These are phyloP conservation scores for Monotropa hypopitys DNA, from an alignment of 179 eudicot species.

Conservation along the genomic window DNA sequence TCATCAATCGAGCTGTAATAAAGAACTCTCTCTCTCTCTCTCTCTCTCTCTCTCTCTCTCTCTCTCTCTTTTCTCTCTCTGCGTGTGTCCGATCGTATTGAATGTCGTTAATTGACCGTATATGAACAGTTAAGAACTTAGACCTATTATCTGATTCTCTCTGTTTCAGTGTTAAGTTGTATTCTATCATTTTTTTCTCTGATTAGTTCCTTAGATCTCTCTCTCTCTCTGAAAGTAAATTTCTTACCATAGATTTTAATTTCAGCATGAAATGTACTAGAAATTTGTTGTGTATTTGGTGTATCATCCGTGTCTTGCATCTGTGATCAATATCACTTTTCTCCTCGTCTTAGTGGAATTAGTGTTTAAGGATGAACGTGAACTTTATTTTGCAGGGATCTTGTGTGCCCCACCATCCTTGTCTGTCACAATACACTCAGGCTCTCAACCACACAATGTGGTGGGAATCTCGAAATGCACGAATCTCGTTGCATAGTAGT, in stretches of 20 bases:
- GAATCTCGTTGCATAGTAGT: background rate
- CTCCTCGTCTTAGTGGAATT: background rate
- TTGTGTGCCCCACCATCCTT: background rate
- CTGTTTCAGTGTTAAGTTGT: background rate
- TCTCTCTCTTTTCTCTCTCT: background rate
- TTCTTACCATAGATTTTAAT: background rate
- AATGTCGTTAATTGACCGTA: background rate
- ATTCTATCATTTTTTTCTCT: background rate
- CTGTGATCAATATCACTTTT: background rate
- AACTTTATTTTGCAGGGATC: background rate
- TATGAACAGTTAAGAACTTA: background rate
- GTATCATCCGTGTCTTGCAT: background rate
- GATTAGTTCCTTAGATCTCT: background rate
- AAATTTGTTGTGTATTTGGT: background rate
- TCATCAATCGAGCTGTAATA: conserved; percentile 9
- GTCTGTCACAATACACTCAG: background rate
- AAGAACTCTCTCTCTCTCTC: background rate
- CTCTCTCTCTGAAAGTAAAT: background rate
- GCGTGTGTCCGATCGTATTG: background rate
- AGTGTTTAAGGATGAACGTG: background rate
- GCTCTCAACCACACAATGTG: background rate
- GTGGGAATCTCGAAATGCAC: background rate
- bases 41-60: no score
- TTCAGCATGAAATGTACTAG: background rate
- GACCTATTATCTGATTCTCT: background rate